Evolutionary conservation across 2,329 filamentous ascomycete species (phyloP).

Genomic region (Penicillium brasilianum): DNA sequence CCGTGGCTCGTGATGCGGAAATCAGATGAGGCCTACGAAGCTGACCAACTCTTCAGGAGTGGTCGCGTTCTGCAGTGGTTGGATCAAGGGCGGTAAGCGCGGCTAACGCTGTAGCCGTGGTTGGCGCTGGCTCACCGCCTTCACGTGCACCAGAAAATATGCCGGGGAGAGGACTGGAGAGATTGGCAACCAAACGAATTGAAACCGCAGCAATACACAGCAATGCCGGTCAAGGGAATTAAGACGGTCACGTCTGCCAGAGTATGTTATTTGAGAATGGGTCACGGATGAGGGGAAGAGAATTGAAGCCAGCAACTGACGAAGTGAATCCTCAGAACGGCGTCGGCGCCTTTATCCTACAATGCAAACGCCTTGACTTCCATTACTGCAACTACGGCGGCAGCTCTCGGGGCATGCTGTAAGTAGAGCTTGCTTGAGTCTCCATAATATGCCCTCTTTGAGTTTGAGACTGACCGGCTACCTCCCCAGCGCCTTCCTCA

Average conservation of each 20-base stretch:
- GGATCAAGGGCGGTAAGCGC: slow-evolving; percentile 16
- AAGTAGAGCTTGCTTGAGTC: slow-evolving; percentile 38
- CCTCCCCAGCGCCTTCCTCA: slow-evolving; percentile 75
- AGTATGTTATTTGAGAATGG: slow-evolving; percentile 47
- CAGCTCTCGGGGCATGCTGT: slow-evolving; percentile 95
- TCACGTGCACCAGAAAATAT: slow-evolving; percentile 35
- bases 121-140: slow-evolving; percentile 25
- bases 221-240: slow-evolving; percentile 55
- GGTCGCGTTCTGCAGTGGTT: slow-evolving; percentile 25
- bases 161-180: slow-evolving; percentile 21
- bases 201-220: slow-evolving; percentile 10
- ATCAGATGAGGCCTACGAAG: slow-evolving; percentile 24
- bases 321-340: slow-evolving; percentile 70
- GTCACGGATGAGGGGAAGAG: background rate
- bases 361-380: slow-evolving; percentile 94
- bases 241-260: slow-evolving; percentile 61
- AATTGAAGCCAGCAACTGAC: slow-evolving; percentile 10
- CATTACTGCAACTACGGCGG: slow-evolving; percentile 98
- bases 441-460: slow-evolving; percentile 8
- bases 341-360: slow-evolving; percentile 93
- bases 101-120: slow-evolving; percentile 32
- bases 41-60: slow-evolving; percentile 26
- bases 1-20: slow-evolving; percentile 24
- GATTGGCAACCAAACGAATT: slow-evolving; percentile 9
- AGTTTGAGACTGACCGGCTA: slow-evolving; percentile 6